These are phyloP conservation scores for Staphylotrichum tortipilum DNA, from an alignment of 495 filamentous ascomycete genomes.

Conservation along the genomic window DNA sequence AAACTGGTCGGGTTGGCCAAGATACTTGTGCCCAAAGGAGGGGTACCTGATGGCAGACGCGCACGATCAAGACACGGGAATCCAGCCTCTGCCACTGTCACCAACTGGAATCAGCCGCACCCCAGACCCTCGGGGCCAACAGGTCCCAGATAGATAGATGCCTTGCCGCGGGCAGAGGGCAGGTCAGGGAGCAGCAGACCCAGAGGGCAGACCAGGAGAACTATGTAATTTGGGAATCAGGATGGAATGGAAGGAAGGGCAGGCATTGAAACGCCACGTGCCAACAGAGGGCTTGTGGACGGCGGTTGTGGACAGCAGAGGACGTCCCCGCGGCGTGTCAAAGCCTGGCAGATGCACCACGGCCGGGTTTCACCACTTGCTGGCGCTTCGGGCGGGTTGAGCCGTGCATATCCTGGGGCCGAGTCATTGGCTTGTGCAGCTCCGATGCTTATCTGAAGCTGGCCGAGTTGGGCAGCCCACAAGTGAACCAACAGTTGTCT, in stretches of 20 bases:
- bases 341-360: not conserved
- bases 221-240: no score
- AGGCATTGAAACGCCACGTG: not conserved
- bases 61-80: not conserved
- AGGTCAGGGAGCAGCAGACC: no score
- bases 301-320: no score
- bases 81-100: no score
- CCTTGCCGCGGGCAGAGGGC: not conserved
- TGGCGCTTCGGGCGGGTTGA: constrained; percentile 8
- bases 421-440: not conserved
- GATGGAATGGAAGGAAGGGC: not conserved
- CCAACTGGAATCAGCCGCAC: not conserved
- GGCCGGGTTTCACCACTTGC: not conserved
- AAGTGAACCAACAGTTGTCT: no score
- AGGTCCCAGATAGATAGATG: no score
- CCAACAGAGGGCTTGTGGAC: no score
- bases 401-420: not conserved
- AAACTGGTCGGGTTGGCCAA: constrained; percentile 13
- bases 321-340: not conserved
- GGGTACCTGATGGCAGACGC: constrained; percentile 12
- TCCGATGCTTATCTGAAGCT: not conserved
- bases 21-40: constrained; percentile 21
- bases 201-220: no score
- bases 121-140: no score
- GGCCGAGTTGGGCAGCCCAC: constrained; percentile 1